phyloP scores from a whole-genome alignment of 2,329 filamentous ascomycete genomes.

The Dendrostoma leiphaemia region DNA sequence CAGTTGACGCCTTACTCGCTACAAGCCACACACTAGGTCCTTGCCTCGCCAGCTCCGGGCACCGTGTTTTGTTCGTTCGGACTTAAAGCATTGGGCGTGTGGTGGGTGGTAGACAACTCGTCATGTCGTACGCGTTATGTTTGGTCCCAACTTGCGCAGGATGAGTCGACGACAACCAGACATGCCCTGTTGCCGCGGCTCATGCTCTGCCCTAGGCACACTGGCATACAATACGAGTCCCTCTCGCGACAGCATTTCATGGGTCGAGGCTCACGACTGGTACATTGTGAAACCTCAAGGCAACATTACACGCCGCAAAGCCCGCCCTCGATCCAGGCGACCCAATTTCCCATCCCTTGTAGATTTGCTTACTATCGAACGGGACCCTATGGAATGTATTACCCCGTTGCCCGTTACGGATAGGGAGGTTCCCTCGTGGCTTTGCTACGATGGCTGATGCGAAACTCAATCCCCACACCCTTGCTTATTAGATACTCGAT shows the following conservation, averaged over 20 bases:
- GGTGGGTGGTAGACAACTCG: background rate
- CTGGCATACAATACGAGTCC: too few species aligned
- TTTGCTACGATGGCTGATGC: background rate
- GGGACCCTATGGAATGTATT: too few species aligned
- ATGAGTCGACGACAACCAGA: constrained; percentile 10
- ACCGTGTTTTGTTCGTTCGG: background rate
- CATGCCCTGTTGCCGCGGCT: too few species aligned
- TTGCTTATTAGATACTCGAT: too few species aligned
- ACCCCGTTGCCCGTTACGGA: too few species aligned
- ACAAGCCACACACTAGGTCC: background rate
- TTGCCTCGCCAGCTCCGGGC: too few species aligned
- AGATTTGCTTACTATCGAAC: too few species aligned
- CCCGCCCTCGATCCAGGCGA: too few species aligned
- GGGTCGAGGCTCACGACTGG: background rate
- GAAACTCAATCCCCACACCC: background rate
- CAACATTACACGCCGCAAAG: background rate
- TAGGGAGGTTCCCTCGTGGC: background rate
- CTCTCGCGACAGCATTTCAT: too few species aligned
- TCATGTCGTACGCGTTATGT: background rate
- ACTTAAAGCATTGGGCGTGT: background rate
- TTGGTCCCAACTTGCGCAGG: background rate
- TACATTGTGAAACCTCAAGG: background rate
- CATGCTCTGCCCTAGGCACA: too few species aligned
- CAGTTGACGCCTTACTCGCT: background rate
- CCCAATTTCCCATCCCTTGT: too few species aligned